Conservation (phyloP, 306 rosid species). For the Trichosanthes truncata region DNA sequence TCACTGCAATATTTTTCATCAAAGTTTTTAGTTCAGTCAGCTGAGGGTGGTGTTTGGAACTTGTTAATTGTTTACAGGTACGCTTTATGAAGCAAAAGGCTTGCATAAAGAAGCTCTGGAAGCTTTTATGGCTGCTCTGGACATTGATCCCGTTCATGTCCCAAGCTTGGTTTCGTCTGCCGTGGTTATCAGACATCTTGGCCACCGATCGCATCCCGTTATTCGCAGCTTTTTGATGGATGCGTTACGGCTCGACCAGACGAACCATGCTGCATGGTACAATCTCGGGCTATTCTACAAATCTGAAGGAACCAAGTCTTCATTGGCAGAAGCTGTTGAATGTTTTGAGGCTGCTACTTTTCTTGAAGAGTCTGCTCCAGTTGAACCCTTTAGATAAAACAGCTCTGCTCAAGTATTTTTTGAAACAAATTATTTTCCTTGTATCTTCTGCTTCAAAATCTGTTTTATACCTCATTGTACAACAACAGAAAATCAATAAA, state of each 20-base stretch:
- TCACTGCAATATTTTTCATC: not conserved
- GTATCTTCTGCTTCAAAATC: conserved; percentile 3
- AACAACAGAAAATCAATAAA: conserved; percentile 7
- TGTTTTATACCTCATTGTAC: conserved; percentile 7
- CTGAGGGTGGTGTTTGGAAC: not conserved
- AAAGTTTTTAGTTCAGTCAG: not conserved
- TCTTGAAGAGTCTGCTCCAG: conserved; percentile 73
- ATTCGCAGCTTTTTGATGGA: conserved; percentile 60
- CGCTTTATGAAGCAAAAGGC: conserved; percentile 53
- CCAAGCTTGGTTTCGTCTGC: conserved; percentile 64
- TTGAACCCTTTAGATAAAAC: conserved; percentile 69
- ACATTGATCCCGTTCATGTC: conserved; percentile 55
- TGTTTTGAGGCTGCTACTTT: conserved; percentile 66
- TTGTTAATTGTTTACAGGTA: conserved; percentile 31
- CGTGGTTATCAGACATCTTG: conserved; percentile 33
- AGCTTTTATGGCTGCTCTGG: conserved; percentile 47
- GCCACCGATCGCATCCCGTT: conserved; percentile 23
- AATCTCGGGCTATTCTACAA: conserved; percentile 65
- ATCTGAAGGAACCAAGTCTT: conserved; percentile 35
- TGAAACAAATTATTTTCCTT: not conserved
- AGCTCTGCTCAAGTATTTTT: conserved; percentile 3
- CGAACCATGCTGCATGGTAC: conserved; percentile 68
- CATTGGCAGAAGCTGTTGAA: conserved; percentile 52
- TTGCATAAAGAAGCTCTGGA: conserved; percentile 54
- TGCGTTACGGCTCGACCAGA: conserved; percentile 50